A percentile compares a stretch with the other conserved stretches of the same genome.
Evolutionary conservation across 345 rosid species (phyloP).

Genomic region (thale cress (Arabidopsis thaliana)): TAIR10.1 NC_003075.7:12879001-12879500

Average conservation of each 20-base stretch:
- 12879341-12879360: constrained; percentile 61
- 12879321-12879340: constrained; percentile 50
- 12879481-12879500: constrained; percentile 76
- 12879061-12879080: not conserved
- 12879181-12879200: not conserved
- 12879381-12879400: constrained; percentile 73
- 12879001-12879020: constrained; percentile 58
- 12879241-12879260: not conserved
- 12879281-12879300: not conserved
- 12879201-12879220: constrained; percentile 15
- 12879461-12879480: constrained; percentile 72
- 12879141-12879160: not conserved
- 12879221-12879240: not conserved
- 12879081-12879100: not conserved
- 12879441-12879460: constrained; percentile 65
- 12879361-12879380: constrained; percentile 58
- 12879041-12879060: constrained; percentile 40
- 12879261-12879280: not conserved
- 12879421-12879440: constrained; percentile 73
- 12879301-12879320: not conserved
- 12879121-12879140: not conserved
- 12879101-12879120: not conserved
- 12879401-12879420: constrained; percentile 75
- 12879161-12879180: not conserved
- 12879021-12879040: constrained; percentile 84